A percentile compares a stretch with the other conserved stretches of the same genome.
Evolutionary conservation across 2,329 filamentous ascomycete species (phyloP).

Genomic region (Fusarium vanettenii): DNA sequence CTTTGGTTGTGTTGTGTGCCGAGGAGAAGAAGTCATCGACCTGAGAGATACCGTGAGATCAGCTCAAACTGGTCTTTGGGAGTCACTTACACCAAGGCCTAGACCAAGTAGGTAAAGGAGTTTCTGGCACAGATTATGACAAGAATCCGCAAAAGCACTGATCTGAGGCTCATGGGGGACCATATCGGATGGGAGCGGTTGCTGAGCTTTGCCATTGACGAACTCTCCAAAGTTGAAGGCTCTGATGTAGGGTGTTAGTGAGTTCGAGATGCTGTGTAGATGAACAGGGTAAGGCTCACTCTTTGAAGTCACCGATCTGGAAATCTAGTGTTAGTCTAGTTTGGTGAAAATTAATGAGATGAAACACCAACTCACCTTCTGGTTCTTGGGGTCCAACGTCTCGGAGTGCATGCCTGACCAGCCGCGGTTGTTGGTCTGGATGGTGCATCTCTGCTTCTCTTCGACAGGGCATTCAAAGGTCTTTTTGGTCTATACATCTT

Average conservation of each 20-base stretch:
- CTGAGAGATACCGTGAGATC: slow-evolving; percentile 37
- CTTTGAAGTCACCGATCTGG: slow-evolving; percentile 87
- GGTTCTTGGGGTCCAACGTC: slow-evolving; percentile 84
- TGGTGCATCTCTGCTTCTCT: slow-evolving; percentile 80
- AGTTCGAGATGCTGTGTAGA: not conserved
- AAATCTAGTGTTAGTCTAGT: not conserved
- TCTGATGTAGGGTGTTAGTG: slow-evolving; percentile 56
- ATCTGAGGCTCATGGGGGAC: slow-evolving; percentile 69
- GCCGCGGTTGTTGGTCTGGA: slow-evolving; percentile 84
- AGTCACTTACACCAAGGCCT: slow-evolving; percentile 71
- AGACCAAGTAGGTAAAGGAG: slow-evolving; percentile 82
- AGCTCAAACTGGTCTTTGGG: slow-evolving; percentile 2
- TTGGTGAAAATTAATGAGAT: not conserved
- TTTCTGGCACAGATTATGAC: slow-evolving; percentile 77
- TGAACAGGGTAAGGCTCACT: slow-evolving; percentile 62
- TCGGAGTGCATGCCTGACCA: slow-evolving; percentile 92
- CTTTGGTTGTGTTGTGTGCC: slow-evolving; percentile 59
- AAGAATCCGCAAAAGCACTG: slow-evolving; percentile 74
- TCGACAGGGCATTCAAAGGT: slow-evolving; percentile 78
- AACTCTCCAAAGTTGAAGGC: slow-evolving; percentile 94
- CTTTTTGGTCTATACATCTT: slow-evolving; percentile 63
- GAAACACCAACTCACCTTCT: slow-evolving; percentile 67
- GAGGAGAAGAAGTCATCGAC: slow-evolving; percentile 66
- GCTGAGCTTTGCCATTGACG: slow-evolving; percentile 73
- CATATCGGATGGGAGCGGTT: slow-evolving; percentile 79